Percentiles rank a stretch among this genome's conserved stretches.
phyloP scores from a whole-genome alignment of 1,284 basidiomycete species.

The Pisolithus thermaeus region DNA sequence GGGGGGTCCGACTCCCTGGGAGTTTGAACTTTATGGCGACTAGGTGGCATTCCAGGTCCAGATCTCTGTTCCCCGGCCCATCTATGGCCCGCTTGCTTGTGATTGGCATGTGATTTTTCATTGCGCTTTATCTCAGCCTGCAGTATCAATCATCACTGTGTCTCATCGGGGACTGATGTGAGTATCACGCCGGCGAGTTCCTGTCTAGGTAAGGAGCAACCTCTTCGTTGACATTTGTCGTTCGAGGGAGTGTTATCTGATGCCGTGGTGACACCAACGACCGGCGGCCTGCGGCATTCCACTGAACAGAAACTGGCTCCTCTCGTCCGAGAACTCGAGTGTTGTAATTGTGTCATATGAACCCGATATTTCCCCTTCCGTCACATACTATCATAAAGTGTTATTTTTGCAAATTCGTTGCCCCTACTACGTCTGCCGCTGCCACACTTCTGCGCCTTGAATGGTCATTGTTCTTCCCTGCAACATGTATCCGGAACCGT shows the following conservation, averaged over 20 bases:
- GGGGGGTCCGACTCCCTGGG: constrained; percentile 56
- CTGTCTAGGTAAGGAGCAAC: background rate
- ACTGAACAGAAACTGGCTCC: too few relatives aligned
- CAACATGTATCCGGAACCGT: too few relatives aligned
- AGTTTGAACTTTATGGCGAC: constrained; percentile 54
- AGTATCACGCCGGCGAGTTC: background rate
- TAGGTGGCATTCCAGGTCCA: constrained; percentile 14
- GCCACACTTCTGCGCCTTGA: too few relatives aligned
- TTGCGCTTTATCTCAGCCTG: background rate
- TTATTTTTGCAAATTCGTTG: background rate
- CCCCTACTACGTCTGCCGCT: too few relatives aligned
- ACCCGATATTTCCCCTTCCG: background rate
- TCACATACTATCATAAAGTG: too few relatives aligned
- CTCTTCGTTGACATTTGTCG: background rate
- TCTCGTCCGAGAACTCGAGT: background rate
- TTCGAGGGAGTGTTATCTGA: background rate
- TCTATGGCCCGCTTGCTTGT: background rate
- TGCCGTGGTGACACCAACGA: background rate
- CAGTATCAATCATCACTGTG: background rate
- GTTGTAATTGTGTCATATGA: background rate
- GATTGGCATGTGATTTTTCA: background rate
- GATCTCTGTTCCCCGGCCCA: background rate
- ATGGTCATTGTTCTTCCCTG: too few relatives aligned
- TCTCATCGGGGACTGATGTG: background rate
- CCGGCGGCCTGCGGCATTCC: background rate